Evolutionary conservation across 1,284 basidiomycete genomes (phyloP).

Genomic region (Trichosporon inkin): DNA sequence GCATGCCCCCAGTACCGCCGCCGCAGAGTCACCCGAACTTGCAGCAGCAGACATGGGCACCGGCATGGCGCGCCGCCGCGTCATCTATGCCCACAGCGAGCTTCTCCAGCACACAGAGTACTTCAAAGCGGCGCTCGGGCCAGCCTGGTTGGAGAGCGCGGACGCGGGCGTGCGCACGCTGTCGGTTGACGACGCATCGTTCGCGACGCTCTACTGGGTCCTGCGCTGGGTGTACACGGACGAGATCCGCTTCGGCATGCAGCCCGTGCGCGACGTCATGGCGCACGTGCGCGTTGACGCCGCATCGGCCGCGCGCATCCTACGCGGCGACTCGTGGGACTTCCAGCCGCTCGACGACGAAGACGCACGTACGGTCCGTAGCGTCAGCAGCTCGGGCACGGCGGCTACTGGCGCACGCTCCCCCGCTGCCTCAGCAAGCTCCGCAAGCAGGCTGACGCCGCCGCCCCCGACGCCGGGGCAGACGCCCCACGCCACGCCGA

Average conservation of each 20-base stretch:
- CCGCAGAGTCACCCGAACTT: neutral
- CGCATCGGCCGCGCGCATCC: constrained; percentile 12
- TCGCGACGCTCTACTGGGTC: constrained; percentile 75
- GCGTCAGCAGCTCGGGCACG: constrained; percentile 26
- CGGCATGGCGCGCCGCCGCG: constrained; percentile 30
- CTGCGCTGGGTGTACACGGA: constrained; percentile 66
- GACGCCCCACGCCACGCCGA: neutral
- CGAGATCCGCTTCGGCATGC: constrained; percentile 48
- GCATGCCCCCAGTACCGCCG: constrained; percentile 9
- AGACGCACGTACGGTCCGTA: constrained; percentile 25
- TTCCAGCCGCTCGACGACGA: constrained; percentile 12
- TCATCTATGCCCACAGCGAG: constrained; percentile 76
- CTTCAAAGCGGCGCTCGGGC: constrained; percentile 71
- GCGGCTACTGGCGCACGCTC: constrained; percentile 3
- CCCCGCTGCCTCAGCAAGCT: neutral
- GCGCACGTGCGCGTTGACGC: constrained; percentile 27
- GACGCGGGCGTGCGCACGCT: constrained; percentile 51
- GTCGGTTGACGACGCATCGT: constrained; percentile 75
- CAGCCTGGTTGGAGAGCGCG: constrained; percentile 63
- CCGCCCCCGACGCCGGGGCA: neutral
- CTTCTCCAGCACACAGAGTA: constrained; percentile 70
- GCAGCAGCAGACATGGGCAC: neutral
- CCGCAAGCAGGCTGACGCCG: neutral
- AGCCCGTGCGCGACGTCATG: constrained; percentile 49
- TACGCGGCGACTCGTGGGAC: constrained; percentile 21